Evolutionary conservation across 257 asterid species (phyloP).

Genomic region (Scutellaria baicalensis): DNA sequence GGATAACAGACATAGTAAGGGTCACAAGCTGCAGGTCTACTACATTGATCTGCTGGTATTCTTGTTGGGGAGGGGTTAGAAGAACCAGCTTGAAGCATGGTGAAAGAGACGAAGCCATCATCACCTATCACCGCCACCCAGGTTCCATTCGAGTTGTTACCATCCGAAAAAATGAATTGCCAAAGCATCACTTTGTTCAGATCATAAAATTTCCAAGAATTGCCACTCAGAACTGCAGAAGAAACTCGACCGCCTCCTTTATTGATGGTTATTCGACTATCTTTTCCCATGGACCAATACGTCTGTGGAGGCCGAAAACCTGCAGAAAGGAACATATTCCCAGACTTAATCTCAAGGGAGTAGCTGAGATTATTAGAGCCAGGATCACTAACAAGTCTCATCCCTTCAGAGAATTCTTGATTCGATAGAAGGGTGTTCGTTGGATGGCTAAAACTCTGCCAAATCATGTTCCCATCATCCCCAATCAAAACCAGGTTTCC

Average conservation of each 20-base stretch:
- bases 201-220: conserved; percentile 78
- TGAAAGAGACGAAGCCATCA: conserved; percentile 55
- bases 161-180: conserved; percentile 62
- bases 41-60: conserved; percentile 69
- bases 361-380: conserved; percentile 52
- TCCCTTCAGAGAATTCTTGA: conserved; percentile 59
- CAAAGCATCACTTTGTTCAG: conserved; percentile 35
- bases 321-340: conserved; percentile 65
- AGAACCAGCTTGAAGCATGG: conserved; percentile 41
- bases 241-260: conserved; percentile 32
- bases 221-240: conserved; percentile 47
- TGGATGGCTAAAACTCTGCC: conserved; percentile 88
- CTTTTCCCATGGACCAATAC: conserved; percentile 77
- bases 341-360: conserved; percentile 68
- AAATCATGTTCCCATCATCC: conserved; percentile 37
- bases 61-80: conserved; percentile 27
- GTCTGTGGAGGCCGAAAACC: conserved; percentile 55
- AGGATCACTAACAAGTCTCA: conserved; percentile 58
- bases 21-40: conserved; percentile 77
- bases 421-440: conserved; percentile 60
- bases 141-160: conserved; percentile 34
- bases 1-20: conserved; percentile 52
- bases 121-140: conserved; percentile 66
- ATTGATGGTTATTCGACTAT: conserved; percentile 57
- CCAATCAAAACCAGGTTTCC: conserved; percentile 72